Conservation (phyloP, 805 yeast species). For the Saccharomycodes ludwigii region DNA sequence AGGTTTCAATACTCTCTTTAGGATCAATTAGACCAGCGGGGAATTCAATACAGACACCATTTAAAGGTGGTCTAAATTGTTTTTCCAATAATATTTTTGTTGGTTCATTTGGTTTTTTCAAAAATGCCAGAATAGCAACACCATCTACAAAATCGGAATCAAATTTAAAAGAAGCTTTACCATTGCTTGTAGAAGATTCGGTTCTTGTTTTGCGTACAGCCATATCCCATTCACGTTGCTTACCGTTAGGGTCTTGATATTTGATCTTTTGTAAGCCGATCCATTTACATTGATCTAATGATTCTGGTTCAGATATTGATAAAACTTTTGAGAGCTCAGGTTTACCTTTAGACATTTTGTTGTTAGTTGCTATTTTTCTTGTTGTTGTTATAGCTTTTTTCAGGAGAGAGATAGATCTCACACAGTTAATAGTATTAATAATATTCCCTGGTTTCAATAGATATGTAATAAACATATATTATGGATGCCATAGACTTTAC, state of each 20-base stretch:
- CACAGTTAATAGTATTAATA: no score
- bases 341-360: neutral
- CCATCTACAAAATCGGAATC: slow-evolving; percentile 53
- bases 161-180: slow-evolving; percentile 15
- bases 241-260: slow-evolving; percentile 64
- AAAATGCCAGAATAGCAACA: slow-evolving; percentile 74
- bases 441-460: no score
- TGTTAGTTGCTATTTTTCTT: neutral
- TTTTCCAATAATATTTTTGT: slow-evolving; percentile 57
- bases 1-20: slow-evolving; percentile 57
- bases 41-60: slow-evolving; percentile 78
- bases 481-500: no score
- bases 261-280: slow-evolving; percentile 52
- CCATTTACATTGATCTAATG: slow-evolving; percentile 47
- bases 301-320: slow-evolving; percentile 18
- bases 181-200: slow-evolving; percentile 28
- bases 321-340: slow-evolving; percentile 16
- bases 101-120: slow-evolving; percentile 38
- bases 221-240: slow-evolving; percentile 76
- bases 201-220: slow-evolving; percentile 71
- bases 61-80: slow-evolving; percentile 89
- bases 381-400: no score
- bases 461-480: no score
- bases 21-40: slow-evolving; percentile 95
- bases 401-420: no score